phyloP scores from a whole-genome alignment of 768 basidiomycete species.

The Rhizopogon rudus region DNA sequence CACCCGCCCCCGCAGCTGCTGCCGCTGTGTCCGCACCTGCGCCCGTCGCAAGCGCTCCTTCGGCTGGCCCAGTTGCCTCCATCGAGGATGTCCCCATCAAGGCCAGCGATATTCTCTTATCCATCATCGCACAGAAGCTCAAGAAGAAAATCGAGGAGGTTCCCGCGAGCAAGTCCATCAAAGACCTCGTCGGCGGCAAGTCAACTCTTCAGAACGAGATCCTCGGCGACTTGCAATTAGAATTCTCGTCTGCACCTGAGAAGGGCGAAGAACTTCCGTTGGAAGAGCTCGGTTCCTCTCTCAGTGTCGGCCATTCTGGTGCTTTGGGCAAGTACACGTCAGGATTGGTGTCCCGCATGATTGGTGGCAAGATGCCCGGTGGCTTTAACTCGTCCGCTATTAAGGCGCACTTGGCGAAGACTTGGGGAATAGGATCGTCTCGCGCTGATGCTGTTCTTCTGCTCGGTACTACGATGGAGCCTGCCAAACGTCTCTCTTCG shows the following conservation, averaged over 20 bases:
- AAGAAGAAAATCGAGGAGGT: conserved; percentile 93
- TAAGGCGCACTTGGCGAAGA: conserved; percentile 84
- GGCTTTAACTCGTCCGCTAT: conserved; percentile 94
- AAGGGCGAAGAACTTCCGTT: conserved; percentile 97
- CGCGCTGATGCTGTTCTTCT: conserved; percentile 90
- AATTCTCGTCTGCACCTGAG: conserved; percentile 93
- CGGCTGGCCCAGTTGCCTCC: conserved; percentile 60
- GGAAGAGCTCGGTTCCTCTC: conserved; percentile 88
- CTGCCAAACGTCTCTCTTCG: conserved; percentile 85
- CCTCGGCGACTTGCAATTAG: conserved; percentile 91
- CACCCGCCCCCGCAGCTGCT: conserved; percentile 34
- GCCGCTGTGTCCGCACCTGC: conserved; percentile 37
- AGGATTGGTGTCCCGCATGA: conserved; percentile 84
- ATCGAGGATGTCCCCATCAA: conserved; percentile 92
- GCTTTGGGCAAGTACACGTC: conserved; percentile 89
- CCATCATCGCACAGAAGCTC: conserved; percentile 94
- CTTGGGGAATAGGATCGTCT: conserved; percentile 90
- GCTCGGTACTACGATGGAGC: conserved; percentile 89
- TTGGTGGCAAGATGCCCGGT: conserved; percentile 97
- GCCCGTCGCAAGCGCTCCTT: conserved; percentile 38
- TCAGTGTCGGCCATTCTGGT: conserved; percentile 80
- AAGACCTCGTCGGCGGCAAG: conserved; percentile 97
- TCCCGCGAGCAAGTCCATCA: conserved; percentile 90
- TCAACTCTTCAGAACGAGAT: conserved; percentile 99
- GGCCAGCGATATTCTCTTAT: conserved; percentile 80